phyloP scores from a whole-genome alignment of 768 basidiomycete genomes.

The Terana coerulea region DNA sequence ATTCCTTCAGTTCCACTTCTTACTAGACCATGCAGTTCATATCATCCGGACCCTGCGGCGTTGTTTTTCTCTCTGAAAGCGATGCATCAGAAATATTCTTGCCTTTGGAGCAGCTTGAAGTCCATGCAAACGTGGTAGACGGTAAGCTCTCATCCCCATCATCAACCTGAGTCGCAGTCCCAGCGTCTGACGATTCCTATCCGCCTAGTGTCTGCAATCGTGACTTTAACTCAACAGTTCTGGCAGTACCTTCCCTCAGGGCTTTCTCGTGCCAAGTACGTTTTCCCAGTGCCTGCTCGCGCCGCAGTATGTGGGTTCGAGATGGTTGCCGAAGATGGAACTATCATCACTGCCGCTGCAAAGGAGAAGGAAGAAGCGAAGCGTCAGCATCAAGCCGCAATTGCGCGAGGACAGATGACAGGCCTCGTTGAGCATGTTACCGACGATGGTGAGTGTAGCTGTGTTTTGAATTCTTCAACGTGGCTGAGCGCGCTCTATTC shows the following conservation, averaged over 20 bases:
- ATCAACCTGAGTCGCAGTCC: not conserved
- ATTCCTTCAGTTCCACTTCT: too few relatives aligned
- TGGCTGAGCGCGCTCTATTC: too few relatives aligned
- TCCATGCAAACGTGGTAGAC: slow-evolving; percentile 7
- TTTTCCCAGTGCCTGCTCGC: slow-evolving; percentile 53
- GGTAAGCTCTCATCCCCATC: not conserved
- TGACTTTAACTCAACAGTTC: slow-evolving; percentile 7
- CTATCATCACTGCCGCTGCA: slow-evolving; percentile 38
- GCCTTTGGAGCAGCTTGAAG: not conserved
- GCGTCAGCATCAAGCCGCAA: slow-evolving; percentile 37
- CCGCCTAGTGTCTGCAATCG: slow-evolving; percentile 2
- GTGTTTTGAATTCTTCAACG: too few relatives aligned
- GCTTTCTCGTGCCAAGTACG: slow-evolving; percentile 45
- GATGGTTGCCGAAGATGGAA: slow-evolving; percentile 40
- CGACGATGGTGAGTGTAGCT: slow-evolving; percentile 30
- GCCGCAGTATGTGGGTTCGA: slow-evolving; percentile 53
- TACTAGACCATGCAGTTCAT: too few relatives aligned
- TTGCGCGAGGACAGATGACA: slow-evolving; percentile 35
- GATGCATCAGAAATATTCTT: not conserved
- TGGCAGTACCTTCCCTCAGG: not conserved
- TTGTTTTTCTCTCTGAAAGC: too few relatives aligned
- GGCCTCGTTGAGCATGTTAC: slow-evolving; percentile 47
- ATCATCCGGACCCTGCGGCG: too few relatives aligned
- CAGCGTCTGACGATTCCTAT: not conserved
- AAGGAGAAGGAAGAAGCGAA: slow-evolving; percentile 46